Conservation (phyloP, 495 filamentous ascomycete species). For the Trypethelium eluteriae region DNA sequence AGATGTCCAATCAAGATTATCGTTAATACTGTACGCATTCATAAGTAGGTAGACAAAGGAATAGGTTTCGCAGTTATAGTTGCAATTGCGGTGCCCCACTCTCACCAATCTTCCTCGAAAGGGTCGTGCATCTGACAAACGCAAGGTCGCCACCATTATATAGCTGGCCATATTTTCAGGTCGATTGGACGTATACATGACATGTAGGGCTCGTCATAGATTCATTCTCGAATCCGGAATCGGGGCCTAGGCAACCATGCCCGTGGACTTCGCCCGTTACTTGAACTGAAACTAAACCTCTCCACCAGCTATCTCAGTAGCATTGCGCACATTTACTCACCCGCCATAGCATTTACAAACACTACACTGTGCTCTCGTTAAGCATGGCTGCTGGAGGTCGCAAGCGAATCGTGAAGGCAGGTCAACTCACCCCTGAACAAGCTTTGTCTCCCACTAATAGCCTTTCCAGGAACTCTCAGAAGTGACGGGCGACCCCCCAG, state of each 20-base stretch:
- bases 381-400: slow-evolving; percentile 35
- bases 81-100: background rate
- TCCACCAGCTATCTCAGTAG: background rate
- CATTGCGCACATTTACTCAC: background rate
- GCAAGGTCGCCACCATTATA: background rate
- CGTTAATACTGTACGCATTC: too few species aligned
- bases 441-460: slow-evolving; percentile 12
- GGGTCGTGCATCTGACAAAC: background rate
- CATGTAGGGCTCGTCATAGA: background rate
- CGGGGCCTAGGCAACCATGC: background rate
- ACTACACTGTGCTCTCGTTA: background rate
- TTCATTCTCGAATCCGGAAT: background rate
- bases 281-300: background rate
- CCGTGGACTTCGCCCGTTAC: background rate
- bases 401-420: slow-evolving; percentile 58
- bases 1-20: too few species aligned
- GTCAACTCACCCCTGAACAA: slow-evolving; percentile 4
- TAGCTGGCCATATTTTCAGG: background rate
- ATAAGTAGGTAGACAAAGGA: too few species aligned
- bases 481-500: slow-evolving; percentile 30
- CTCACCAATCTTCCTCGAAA: background rate
- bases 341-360: background rate
- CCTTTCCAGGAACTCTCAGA: slow-evolving; percentile 33
- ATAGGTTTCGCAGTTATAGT: too few species aligned
- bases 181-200: background rate